These are phyloP conservation scores for Senna siamea DNA, from an alignment of 306 rosid genomes.

Conservation along the genomic window DNA sequence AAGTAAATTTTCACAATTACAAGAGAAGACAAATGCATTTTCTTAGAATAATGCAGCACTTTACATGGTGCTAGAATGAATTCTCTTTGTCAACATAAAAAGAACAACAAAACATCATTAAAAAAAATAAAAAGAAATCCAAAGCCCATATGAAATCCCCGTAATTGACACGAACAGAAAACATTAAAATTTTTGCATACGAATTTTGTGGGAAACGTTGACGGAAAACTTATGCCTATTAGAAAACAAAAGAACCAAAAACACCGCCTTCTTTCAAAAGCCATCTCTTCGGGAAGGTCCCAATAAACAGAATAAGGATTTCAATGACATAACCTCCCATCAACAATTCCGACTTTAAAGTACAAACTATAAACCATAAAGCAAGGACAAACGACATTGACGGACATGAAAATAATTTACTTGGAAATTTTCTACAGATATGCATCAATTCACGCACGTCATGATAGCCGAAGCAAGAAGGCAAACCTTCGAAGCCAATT, in stretches of 20 bases:
- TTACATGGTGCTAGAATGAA: background rate
- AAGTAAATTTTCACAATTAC: background rate
- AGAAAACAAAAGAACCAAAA: too few species aligned
- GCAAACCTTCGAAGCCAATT: conserved; percentile 82
- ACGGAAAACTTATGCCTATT: background rate
- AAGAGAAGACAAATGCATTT: background rate
- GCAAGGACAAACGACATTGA: background rate
- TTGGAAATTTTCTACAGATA: background rate
- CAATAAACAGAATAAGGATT: background rate
- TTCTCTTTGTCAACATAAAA: background rate
- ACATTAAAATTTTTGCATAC: too few species aligned
- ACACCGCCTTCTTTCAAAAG: background rate
- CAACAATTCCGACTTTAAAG: background rate
- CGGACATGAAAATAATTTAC: background rate
- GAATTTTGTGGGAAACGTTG: background rate
- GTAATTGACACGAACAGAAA: background rate
- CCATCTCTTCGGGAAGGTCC: background rate
- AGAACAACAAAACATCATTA: background rate
- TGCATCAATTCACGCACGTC: background rate
- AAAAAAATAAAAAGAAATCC: background rate
- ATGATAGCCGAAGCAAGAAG: conserved; percentile 8
- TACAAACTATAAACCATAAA: background rate
- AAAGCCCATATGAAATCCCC: background rate
- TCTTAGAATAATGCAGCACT: background rate
- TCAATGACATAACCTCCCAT: background rate